Evolutionary conservation across 305 asterid genomes (phyloP), one percentile per base, ranked within the genome.

Genomic region (Plantago coronopus): DNA sequence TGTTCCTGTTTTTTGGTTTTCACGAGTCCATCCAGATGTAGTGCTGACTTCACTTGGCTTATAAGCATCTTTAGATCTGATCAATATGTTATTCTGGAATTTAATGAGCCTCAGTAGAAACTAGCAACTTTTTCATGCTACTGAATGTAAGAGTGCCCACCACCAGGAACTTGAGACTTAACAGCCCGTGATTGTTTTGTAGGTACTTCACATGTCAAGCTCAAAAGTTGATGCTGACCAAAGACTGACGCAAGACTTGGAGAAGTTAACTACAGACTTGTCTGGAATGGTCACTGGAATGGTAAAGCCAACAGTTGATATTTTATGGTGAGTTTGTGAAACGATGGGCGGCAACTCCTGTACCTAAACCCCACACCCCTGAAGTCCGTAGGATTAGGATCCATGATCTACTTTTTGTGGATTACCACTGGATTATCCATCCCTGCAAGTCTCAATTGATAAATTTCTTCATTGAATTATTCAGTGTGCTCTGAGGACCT

Each of bases 231-330:
- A 93, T 63, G 99, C 96, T 57, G 99, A 93, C 67, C 99, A 93
- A 81, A 85, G 99, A 75, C 76, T 89, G 72, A 93, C 99, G 25
- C 99, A 85, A 72, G 96, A 93, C 86, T 78, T 93, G 80, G 99
- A 93, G 84, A 93, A 87, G 86, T 80, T 93, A 71, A 89, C 96
- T 13, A 58, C 87, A 29, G 99, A 93, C 69, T 79, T 93, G 73
- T 89, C 99, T 68, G 93, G 99, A 58, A 77, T 93, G 81, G 99
- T 93, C 55, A 93, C 99, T 69, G 99, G 99, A 73, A 89, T 93
- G 99, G 97, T 93, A 64, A 93, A 93, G 70, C 99, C 99, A 62
- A 83, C 95, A 23, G 99, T 93, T 23, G 99, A 93, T 83, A 93
- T 93, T 61, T 71, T 89, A 71, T 93, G 99, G 99, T 83, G 70